Base-by-base conservation (phyloP, 2,329 filamentous ascomycete genomes). In the Plectosphaerella cucumerina region DNA sequence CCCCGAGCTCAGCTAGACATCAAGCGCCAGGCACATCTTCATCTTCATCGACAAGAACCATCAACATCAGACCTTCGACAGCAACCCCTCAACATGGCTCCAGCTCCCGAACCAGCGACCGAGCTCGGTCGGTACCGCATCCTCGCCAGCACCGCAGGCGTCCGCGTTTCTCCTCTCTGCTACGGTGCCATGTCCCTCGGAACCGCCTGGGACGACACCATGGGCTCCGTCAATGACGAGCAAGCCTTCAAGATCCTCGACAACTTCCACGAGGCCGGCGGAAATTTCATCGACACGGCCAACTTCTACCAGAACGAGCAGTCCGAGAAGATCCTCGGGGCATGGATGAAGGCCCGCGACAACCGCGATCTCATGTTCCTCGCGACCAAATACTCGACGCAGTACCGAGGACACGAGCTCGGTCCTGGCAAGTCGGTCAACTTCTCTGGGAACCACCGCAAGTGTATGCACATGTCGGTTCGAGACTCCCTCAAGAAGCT, bases 261-360 rank as follows among this genome's bases (percentile, higher is more conserved):
- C 56, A 73, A 72, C 50, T 86, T 75, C 65, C 73, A 70, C 48
- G 70, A 72, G 15, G 68, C 74, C 0, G 84, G 84, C 4, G 84
- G 85, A 14, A 87, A 87, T 67, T 86, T 87, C 63, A 84, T 87
- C 61, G 85, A 88, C 63, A 86, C 82, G 0, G 66, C 78, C 58
- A 81, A 77, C 66, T 73, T 71, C 56, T 85, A 85, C 64, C 77
- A 84, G 58, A 58, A 75, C 52, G 80, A 78, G 48, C 66, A 85
- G 59, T 83, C 79, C 0, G 81, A 85, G 56, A 58, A 51, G 12
- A 81, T 75, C 74, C 60, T 85, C 17, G 81, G 81, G 17, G 78
- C 83, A 56, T 85, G 79, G 78, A 75, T 82, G 69, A 49, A 61
- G 0, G 48, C 58, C 2, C 72, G 74, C n/a, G 60, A 67, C 10